phyloP scores from a whole-genome alignment of 768 basidiomycete genomes.

The Hypsizygus marmoreus region DNA sequence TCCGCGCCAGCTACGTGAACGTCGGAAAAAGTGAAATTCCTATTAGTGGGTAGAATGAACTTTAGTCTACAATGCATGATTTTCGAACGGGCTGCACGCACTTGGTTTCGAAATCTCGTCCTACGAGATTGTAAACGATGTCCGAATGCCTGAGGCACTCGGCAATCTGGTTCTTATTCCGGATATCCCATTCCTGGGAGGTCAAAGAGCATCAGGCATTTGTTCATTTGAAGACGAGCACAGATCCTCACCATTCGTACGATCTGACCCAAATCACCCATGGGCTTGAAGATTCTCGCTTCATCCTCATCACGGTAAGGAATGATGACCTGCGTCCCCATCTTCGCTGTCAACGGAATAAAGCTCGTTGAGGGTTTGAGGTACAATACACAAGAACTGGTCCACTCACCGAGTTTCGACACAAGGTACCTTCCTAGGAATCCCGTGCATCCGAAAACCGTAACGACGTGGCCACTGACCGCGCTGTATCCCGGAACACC shows the following conservation, averaged over 20 bases:
- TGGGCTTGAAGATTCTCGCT: slow-evolving; percentile 84
- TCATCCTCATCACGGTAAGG: slow-evolving; percentile 96
- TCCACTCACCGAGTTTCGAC: slow-evolving; percentile 79
- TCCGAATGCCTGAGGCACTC: slow-evolving; percentile 95
- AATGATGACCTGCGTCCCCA: slow-evolving; percentile 90
- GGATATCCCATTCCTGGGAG: slow-evolving; percentile 94
- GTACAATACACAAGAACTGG: slow-evolving; percentile 2
- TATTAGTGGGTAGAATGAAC: slow-evolving; percentile 39
- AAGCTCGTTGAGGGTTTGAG: slow-evolving; percentile 6
- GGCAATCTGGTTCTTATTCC: slow-evolving; percentile 86
- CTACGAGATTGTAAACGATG: slow-evolving; percentile 94
- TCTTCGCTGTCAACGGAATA: slow-evolving; percentile 58
- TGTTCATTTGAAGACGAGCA: not conserved
- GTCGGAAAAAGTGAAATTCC: slow-evolving; percentile 84
- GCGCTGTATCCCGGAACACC: slow-evolving; percentile 87
- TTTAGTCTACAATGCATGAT: not conserved
- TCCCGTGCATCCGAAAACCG: slow-evolving; percentile 96
- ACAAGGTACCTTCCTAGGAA: slow-evolving; percentile 95
- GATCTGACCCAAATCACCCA: slow-evolving; percentile 96
- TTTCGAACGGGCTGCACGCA: slow-evolving; percentile 34
- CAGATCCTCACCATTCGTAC: slow-evolving; percentile 75
- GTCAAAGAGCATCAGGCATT: slow-evolving; percentile 18
- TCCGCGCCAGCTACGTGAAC: slow-evolving; percentile 85
- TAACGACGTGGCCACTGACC: slow-evolving; percentile 88
- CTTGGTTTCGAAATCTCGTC: slow-evolving; percentile 96